Percentiles rank a stretch among this genome's conserved stretches.
Evolutionary conservation across 2,329 filamentous ascomycete species (phyloP).

Genomic region (Samsoniella hepiali): DNA sequence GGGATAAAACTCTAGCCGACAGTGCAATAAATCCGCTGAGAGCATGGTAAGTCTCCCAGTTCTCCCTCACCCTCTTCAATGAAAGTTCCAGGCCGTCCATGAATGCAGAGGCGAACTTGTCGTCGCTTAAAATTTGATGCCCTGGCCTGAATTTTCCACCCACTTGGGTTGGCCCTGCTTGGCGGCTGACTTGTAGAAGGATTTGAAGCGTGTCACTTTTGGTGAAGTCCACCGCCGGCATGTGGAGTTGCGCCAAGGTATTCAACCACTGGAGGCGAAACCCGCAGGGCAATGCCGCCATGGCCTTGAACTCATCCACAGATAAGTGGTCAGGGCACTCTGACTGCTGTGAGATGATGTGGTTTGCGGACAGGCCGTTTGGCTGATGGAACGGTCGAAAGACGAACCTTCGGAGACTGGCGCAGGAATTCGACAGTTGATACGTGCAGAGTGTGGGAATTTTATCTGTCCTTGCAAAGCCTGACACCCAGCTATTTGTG

Average conservation of each 20-base stretch:
- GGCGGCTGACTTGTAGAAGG: background rate
- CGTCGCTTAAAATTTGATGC: background rate
- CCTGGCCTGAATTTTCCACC: background rate
- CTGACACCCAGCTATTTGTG: too few species aligned
- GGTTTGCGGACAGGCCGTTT: background rate
- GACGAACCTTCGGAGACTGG: background rate
- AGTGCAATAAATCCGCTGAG: background rate
- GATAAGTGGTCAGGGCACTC: conserved; percentile 1
- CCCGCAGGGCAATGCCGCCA: conserved; percentile 4
- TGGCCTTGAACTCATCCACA: conserved; percentile 26
- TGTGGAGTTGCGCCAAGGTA: conserved; percentile 8
- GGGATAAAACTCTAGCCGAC: background rate
- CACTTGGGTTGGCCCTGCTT: background rate
- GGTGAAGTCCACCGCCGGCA: background rate
- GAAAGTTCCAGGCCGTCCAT: background rate
- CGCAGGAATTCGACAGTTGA: background rate
- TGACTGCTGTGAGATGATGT: background rate
- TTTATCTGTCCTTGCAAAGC: too few species aligned
- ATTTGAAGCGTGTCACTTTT: background rate
- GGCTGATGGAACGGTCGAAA: background rate
- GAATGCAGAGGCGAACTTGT: background rate
- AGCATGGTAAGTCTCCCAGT: conserved; percentile 12
- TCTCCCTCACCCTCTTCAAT: background rate
- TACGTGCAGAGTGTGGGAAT: too few species aligned
- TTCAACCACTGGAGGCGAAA: conserved; percentile 11